phyloP scores from a whole-genome alignment of 352 stramenopile genomes.

The Phytopythium litorale region DNA sequence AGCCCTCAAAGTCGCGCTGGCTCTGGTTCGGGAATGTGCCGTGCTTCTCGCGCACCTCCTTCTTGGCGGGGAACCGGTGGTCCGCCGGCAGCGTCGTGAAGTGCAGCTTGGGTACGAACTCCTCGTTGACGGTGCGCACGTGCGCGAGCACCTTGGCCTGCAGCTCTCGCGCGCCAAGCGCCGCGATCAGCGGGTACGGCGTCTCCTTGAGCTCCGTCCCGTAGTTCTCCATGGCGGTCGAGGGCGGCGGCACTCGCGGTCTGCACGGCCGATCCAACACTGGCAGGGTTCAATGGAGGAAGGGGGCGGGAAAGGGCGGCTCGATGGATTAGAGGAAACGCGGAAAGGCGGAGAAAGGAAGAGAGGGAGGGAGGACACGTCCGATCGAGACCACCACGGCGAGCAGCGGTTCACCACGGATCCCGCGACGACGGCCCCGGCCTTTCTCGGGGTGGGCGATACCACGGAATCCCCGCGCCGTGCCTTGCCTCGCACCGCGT shows the following conservation, averaged over 20 bases:
- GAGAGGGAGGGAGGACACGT: not conserved
- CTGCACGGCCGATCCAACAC: not conserved
- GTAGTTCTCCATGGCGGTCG: constrained; percentile 75
- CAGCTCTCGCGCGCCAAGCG: constrained; percentile 68
- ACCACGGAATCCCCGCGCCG: not conserved
- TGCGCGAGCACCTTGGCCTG: constrained; percentile 68
- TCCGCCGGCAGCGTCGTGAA: constrained; percentile 63
- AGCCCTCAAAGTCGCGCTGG: constrained; percentile 79
- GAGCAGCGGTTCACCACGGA: not conserved
- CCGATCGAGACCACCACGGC: too few relatives aligned
- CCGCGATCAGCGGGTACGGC: constrained; percentile 81
- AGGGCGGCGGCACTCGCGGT: not conserved
- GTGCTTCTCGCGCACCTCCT: constrained; percentile 83
- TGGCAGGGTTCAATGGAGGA: not conserved
- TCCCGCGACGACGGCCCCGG: not conserved
- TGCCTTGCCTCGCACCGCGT: too few relatives aligned
- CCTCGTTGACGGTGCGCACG: constrained; percentile 72
- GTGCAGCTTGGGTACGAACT: constrained; percentile 80
- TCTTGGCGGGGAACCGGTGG: constrained; percentile 79
- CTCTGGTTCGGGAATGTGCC: constrained; percentile 81
- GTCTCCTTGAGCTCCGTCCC: constrained; percentile 82
- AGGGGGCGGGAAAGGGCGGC: too few relatives aligned
- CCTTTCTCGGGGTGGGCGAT: constrained; percentile 5
- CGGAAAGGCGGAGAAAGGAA: not conserved
- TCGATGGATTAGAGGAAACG: not conserved